These are phyloP conservation scores for Fibroporia radiculosa DNA, from an alignment of 768 basidiomycete species.

Conservation along the genomic window DNA sequence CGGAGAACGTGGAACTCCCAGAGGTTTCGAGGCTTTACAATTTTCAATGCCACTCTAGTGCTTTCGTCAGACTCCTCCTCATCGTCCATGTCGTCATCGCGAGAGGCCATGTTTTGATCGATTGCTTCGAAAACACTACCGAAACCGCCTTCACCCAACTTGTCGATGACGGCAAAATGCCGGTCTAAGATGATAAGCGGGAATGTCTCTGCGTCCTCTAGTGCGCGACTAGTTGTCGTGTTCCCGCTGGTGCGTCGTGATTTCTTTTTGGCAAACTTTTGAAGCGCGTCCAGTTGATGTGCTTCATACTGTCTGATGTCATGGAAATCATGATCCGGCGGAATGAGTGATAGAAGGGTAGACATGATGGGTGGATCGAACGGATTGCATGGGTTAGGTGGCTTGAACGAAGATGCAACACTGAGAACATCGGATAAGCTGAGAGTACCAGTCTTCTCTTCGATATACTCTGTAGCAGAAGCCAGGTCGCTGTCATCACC, in stretches of 20 bases:
- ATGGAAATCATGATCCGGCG: slow-evolving; percentile 51
- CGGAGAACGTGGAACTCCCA: slow-evolving; percentile 93
- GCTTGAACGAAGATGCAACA: slow-evolving; percentile 55
- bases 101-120: slow-evolving; percentile 30
- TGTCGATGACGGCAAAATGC: slow-evolving; percentile 67
- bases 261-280: slow-evolving; percentile 56
- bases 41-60: slow-evolving; percentile 77
- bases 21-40: slow-evolving; percentile 78
- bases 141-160: slow-evolving; percentile 95
- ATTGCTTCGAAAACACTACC: slow-evolving; percentile 90
- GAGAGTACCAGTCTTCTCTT: slow-evolving; percentile 56
- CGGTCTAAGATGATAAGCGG: slow-evolving; percentile 55
- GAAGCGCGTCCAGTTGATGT: slow-evolving; percentile 56
- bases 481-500: slow-evolving; percentile 11
- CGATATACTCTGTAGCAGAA: slow-evolving; percentile 23
- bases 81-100: slow-evolving; percentile 36
- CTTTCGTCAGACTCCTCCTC: slow-evolving; percentile 46
- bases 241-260: slow-evolving; percentile 25
- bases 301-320: slow-evolving; percentile 50
- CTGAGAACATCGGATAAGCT: slow-evolving; percentile 60
- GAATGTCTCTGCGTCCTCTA: slow-evolving; percentile 33
- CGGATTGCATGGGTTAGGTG: slow-evolving; percentile 86
- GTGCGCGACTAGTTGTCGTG: slow-evolving; percentile 24
- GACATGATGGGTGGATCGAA: slow-evolving; percentile 61
- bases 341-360: slow-evolving; percentile 55